Conservation (phyloP, 2,329 filamentous ascomycete species). For the Juglanconis juglandina region DNA sequence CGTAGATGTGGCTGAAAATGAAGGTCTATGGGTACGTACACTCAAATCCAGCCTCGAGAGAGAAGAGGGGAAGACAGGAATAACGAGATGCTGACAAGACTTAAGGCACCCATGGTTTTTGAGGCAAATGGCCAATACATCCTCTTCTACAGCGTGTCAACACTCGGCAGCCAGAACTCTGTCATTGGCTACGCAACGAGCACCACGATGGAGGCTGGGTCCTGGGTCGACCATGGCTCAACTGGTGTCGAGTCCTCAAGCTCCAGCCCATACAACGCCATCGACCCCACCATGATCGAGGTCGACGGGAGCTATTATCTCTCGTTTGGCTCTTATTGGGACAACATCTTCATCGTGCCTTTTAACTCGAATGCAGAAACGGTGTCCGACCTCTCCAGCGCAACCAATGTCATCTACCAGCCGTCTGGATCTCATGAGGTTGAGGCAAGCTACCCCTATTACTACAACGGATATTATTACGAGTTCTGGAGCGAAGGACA, state of each 20-base stretch:
- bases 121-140: conserved; percentile 57
- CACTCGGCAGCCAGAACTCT: conserved; percentile 58
- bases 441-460: conserved; percentile 56
- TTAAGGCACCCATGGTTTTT: conserved; percentile 60
- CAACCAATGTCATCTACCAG: conserved; percentile 51
- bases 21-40: conserved; percentile 11
- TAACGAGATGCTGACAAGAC: background rate
- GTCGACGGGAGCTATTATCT: conserved; percentile 44
- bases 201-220: conserved; percentile 28
- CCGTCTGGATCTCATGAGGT: conserved; percentile 46
- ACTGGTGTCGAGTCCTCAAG: conserved; percentile 42
- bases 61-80: background rate
- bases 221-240: conserved; percentile 50
- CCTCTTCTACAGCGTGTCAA: conserved; percentile 63
- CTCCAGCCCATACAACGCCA: conserved; percentile 45
- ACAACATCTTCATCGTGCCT: conserved; percentile 57
- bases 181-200: conserved; percentile 56
- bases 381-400: conserved; percentile 19
- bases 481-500: conserved; percentile 60
- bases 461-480: conserved; percentile 57
- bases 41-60: background rate
- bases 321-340: conserved; percentile 69
- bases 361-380: conserved; percentile 38
- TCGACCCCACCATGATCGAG: conserved; percentile 52
- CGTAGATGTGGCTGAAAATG: conserved; percentile 2